phyloP scores from a whole-genome alignment of 257 asterid genomes.

The Osmanthus fragrans region DNA sequence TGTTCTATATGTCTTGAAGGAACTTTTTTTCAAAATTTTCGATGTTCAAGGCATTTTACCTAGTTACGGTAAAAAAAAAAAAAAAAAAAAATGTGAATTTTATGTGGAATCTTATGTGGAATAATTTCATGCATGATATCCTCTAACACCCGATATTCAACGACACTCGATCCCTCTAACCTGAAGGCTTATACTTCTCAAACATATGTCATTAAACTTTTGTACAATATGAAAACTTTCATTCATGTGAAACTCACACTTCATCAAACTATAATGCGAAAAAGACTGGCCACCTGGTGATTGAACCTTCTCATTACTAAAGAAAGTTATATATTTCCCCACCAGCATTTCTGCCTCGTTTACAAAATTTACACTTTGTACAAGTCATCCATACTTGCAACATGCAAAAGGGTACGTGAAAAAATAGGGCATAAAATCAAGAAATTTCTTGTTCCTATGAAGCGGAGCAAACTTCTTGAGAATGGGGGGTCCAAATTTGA shows the following conservation, averaged over 20 bases:
- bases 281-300: too few relatives aligned
- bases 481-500: too few relatives aligned
- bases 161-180: not conserved
- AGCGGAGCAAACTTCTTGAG: too few relatives aligned
- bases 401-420: not conserved
- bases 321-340: not conserved
- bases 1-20: not conserved
- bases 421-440: too few relatives aligned
- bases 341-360: not conserved
- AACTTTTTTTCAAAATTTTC: not conserved
- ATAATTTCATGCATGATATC: too few relatives aligned
- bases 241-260: not conserved
- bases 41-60: too few relatives aligned
- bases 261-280: not conserved
- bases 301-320: not conserved
- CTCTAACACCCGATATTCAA: not conserved
- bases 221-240: not conserved
- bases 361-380: too few relatives aligned
- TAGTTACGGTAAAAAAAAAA: not conserved
- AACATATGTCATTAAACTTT: not conserved
- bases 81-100: too few relatives aligned
- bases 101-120: too few relatives aligned
- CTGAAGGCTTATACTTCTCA: not conserved
- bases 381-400: not conserved
- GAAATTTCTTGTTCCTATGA: too few relatives aligned